Base-by-base conservation (phyloP, 768 basidiomycete species). In the Boletus eberwhitei region DNA sequence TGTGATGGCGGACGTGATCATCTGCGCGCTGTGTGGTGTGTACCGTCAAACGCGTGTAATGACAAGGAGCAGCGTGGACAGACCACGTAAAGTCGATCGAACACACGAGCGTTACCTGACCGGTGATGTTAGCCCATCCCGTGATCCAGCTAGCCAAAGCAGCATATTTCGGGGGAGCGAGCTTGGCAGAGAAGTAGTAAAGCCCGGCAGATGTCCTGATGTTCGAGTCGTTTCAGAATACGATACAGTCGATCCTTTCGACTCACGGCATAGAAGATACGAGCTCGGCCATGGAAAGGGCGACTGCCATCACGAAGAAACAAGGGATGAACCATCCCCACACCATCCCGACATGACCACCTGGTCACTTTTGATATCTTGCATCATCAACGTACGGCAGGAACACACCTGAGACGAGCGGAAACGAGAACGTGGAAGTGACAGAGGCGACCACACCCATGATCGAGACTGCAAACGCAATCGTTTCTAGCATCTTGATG, bases 311-410 rank as follows among this genome's bases (percentile, higher is more conserved):
- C 26, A 88, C 87, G 56, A 88, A 88, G 43, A 84, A 71, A 59
- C 76, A 78, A 7, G 87, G 87, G 59, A 88, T 85, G 26, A 88
- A 70, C 87, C 87, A 89, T 36, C 87, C 87, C 73, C 83, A 88
- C 19, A 88, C 79, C 78, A 89, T 82, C 16, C 87, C 87, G 22
- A 87, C 85, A 69, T 89, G 87, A 3, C 87, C 87, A 50, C 87
- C 87, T 83, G 48, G 1, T 12, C 8, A 1, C 31, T 42, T 26
- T 50, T 48, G 32, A 19, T 38, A 50, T 49, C 34, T 44, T 4
- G 17, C 12, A 41, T n/a, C 21, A 34, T 32, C 19, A 36, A 26
- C 26, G 24, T 52, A 31, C 12, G 21, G 37, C 26, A 43, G 31
- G 13, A 16, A 62, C 77, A n/a, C 52, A 83, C 85, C 84, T 52